phyloP scores from a whole-genome alignment of 352 stramenopile genomes.

The Pythium phragmiticola region DNA sequence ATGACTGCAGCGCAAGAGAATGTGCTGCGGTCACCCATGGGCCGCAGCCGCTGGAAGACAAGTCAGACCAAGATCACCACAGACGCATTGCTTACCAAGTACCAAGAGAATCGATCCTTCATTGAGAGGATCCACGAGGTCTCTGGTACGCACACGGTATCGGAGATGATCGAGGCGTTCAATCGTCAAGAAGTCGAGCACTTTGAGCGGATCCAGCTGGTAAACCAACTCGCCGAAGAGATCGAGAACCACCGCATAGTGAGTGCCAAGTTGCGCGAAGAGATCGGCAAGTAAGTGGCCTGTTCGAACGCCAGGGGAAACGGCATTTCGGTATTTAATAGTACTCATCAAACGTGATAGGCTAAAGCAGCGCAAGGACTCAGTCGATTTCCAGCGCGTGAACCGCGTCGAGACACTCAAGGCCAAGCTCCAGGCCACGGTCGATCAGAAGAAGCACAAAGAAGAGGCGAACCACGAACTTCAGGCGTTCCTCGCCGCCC shows the following conservation, averaged over 20 bases:
- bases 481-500: slow-evolving; percentile 55
- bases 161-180: slow-evolving; percentile 83
- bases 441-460: slow-evolving; percentile 77
- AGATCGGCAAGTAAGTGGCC: slow-evolving; percentile 67
- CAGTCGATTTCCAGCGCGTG: slow-evolving; percentile 72
- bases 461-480: slow-evolving; percentile 70
- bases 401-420: slow-evolving; percentile 76
- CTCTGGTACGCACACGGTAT: slow-evolving; percentile 71
- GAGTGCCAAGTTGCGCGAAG: slow-evolving; percentile 67
- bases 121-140: slow-evolving; percentile 86
- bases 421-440: slow-evolving; percentile 50
- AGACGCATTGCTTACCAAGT: slow-evolving; percentile 67
- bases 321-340: background rate
- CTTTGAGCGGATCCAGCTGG: slow-evolving; percentile 80
- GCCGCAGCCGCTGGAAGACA: slow-evolving; percentile 66
- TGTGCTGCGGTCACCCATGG: slow-evolving; percentile 46
- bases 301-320: background rate
- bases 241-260: slow-evolving; percentile 75
- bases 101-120: slow-evolving; percentile 76
- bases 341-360: slow-evolving; percentile 26
- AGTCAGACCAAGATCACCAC: slow-evolving; percentile 64
- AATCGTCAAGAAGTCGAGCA: slow-evolving; percentile 82
- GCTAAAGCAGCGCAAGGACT: slow-evolving; percentile 81
- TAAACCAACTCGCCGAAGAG: slow-evolving; percentile 80
- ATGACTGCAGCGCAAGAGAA: slow-evolving; percentile 52